Evolutionary conservation across 352 stramenopile species (phyloP).

Genomic region (Phytopythium montanum): DNA sequence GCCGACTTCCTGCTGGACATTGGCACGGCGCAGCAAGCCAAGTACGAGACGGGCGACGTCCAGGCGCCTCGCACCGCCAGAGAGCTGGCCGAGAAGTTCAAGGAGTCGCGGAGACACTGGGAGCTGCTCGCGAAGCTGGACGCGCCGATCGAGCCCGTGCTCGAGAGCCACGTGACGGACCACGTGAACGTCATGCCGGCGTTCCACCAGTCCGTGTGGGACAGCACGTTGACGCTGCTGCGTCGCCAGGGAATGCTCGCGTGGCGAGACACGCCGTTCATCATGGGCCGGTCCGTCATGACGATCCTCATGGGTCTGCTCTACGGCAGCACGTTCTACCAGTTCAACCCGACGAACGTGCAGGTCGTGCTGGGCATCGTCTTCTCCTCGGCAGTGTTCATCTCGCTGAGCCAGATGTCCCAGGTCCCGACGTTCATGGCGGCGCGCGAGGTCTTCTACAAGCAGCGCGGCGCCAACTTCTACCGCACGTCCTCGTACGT

Average conservation of each 20-base stretch:
- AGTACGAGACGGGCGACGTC: not conserved
- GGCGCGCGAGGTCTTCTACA: conserved; percentile 53
- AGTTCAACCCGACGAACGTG: conserved; percentile 25
- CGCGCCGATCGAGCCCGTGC: too few relatives aligned
- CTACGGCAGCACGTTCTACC: conserved; percentile 32
- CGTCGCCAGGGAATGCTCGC: conserved; percentile 31
- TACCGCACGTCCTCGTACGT: conserved; percentile 75
- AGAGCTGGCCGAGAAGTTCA: too few relatives aligned
- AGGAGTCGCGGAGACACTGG: too few relatives aligned
- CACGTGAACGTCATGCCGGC: too few relatives aligned
- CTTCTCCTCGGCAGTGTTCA: conserved; percentile 76
- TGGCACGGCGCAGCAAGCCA: conserved; percentile 11
- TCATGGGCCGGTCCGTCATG: conserved; percentile 27
- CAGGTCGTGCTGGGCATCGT: conserved; percentile 60
- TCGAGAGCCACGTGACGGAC: too few relatives aligned
- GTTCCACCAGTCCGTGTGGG: too few relatives aligned
- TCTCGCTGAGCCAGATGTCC: conserved; percentile 67
- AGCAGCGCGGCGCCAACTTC: conserved; percentile 71
- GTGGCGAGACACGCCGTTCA: conserved; percentile 32
- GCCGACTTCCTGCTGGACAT: conserved; percentile 90
- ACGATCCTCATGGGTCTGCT: conserved; percentile 37
- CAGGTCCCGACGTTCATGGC: conserved; percentile 61
- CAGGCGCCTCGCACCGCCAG: not conserved
- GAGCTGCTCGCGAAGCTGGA: too few relatives aligned
- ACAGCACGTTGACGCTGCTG: conserved; percentile 12